Percentiles rank a stretch among this genome's conserved stretches.
These are phyloP conservation scores for Pseudozyma thailandica DNA, from an alignment of 1,284 basidiomycete species.

Conservation along the genomic window DNA sequence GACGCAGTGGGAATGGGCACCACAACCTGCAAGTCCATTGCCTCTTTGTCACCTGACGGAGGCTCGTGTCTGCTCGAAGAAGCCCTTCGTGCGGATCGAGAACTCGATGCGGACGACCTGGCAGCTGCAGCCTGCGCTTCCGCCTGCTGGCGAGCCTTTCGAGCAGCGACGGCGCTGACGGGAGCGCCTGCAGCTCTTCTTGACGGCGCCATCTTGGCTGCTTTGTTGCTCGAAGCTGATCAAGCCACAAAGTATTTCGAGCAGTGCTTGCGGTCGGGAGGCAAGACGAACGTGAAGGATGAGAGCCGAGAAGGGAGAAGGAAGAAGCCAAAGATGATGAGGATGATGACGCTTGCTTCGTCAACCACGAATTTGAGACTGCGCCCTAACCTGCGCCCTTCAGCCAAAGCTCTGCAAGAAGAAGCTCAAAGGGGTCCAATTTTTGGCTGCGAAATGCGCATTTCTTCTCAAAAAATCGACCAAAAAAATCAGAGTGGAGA, in stretches of 20 bases:
- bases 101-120: background rate
- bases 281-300: too few species aligned
- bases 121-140: conserved; percentile 6
- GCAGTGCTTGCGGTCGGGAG: background rate
- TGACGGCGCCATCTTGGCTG: conserved; percentile 18
- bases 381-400: conserved; percentile 18
- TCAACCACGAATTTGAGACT: background rate
- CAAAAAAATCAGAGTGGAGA: conserved; percentile 16
- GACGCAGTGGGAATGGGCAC: conserved; percentile 15
- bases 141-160: conserved; percentile 28
- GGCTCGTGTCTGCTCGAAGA: conserved; percentile 2
- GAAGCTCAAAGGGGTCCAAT: background rate
- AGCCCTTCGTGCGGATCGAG: conserved; percentile 4
- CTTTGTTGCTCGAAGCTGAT: background rate
- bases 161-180: conserved; percentile 42
- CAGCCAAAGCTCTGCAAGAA: conserved; percentile 1
- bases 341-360: background rate
- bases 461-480: conserved; percentile 14
- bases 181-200: conserved; percentile 12
- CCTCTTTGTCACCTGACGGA: background rate
- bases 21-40: conserved; percentile 9
- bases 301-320: background rate
- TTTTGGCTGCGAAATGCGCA: background rate
- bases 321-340: background rate
- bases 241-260: background rate